Base-by-base conservation (phyloP, 352 stramenopile genomes). In the Phytophthora aleatoria region DNA sequence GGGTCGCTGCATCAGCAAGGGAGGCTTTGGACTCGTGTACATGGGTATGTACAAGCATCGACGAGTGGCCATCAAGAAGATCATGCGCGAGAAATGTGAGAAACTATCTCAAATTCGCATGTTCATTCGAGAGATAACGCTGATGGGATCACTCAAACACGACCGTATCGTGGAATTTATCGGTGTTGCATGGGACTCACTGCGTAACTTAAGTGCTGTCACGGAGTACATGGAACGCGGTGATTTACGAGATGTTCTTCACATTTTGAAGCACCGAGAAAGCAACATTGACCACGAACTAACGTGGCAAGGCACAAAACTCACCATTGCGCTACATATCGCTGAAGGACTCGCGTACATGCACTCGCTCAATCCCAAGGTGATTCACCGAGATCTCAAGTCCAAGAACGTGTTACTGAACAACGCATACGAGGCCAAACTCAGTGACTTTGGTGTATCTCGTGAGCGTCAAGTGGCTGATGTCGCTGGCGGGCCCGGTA, bases 301-400 rank as follows among this genome's bases (percentile, higher is more conserved):
- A 15, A 86, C 71, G 33, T 91, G 77, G 79, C 51, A 70, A 16
- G 76, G 70, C 10, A 57, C 71, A 11, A 92, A 93, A 52, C 73
- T 80, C 8, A 72, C 45, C 7, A 81, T 93, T 50, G 76, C 85
- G 1, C 50, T 91, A 10, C 76, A 91, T 54, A 81, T 93, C 30
- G 83, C 79, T 2, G 72, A 90, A 47, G 85, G 67, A 26, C 74
- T 92, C 28, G 67, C 63, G 35, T 93, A 90, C 59, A 67, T 93
- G 68, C 85, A 93, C 62, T 89, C 84, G 39, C 61, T 80, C 15
- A 74, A 68, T 27, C 83, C 83, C 9, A 86, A 81, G 45, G 67
- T 91, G 8, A 91, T 94, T 63, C 86, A 94, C 41, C 82, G 86
- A 30, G 86, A 94, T 39, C 74, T 94, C 52, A 94, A 94, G 64